phyloP scores from a whole-genome alignment of 176 grass and related monocot species.

The Lolium multiflorum region DNA sequence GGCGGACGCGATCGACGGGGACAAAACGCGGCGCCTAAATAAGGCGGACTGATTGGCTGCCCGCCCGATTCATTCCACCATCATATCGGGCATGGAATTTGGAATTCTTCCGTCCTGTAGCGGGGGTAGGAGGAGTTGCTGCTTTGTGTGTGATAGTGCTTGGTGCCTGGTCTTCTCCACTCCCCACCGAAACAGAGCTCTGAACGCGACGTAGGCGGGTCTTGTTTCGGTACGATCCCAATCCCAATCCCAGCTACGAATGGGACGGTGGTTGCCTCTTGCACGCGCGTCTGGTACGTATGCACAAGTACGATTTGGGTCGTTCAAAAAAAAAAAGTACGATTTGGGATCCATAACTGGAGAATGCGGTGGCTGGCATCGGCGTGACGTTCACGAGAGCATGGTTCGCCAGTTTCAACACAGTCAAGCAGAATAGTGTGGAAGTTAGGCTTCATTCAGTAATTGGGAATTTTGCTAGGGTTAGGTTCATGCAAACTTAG shows the following conservation, averaged over 20 bases:
- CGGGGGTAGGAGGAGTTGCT: background rate
- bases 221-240: constrained; percentile 11
- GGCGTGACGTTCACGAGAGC: no score
- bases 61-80: constrained; percentile 1
- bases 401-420: background rate
- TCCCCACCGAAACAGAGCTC: background rate
- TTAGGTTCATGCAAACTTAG: no score
- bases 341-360: background rate
- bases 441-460: no score
- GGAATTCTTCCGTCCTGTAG: background rate
- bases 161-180: background rate
- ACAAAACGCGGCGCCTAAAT: constrained; percentile 50
- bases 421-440: no score
- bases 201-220: background rate
- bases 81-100: constrained; percentile 3
- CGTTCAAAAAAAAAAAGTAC: no score
- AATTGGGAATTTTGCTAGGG: no score
- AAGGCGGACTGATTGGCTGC: background rate
- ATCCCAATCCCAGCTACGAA: background rate
- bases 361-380: background rate
- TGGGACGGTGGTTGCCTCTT: background rate
- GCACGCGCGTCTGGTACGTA: background rate
- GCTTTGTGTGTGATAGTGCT: background rate
- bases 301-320: no score
- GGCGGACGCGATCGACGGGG: background rate